Percentiles rank a stretch among this genome's conserved stretches.
Evolutionary conservation across 2,329 filamentous ascomycete genomes (phyloP).

Genomic region (Alternaria triticimaculans): DNA sequence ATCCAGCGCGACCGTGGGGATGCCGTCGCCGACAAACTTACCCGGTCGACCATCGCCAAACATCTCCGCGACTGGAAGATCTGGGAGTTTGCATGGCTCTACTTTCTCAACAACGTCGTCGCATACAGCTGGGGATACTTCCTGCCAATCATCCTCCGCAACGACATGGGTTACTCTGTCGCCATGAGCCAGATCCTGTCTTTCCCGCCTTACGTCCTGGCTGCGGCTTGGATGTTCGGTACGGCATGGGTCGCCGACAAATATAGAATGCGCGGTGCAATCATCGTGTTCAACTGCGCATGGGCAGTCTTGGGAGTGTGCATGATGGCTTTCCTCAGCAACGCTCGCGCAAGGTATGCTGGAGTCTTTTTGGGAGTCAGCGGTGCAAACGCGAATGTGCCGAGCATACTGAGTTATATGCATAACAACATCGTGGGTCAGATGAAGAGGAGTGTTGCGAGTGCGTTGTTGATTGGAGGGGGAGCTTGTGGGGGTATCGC

Average conservation of each 20-base stretch:
- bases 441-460: conserved; percentile 34
- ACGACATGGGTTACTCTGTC: conserved; percentile 29
- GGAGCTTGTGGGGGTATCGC: conserved; percentile 29
- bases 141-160: conserved; percentile 22
- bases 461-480: conserved; percentile 28
- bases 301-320: conserved; percentile 63
- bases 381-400: conserved; percentile 25
- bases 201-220: conserved; percentile 62
- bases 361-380: conserved; percentile 26
- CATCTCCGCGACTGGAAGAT: conserved; percentile 27
- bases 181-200: conserved; percentile 59
- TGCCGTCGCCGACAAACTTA: conserved; percentile 22
- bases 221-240: conserved; percentile 60
- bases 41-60: conserved; percentile 3
- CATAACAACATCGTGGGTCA: conserved; percentile 36
- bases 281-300: conserved; percentile 62
- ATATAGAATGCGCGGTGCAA: conserved; percentile 17
- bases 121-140: conserved; percentile 25
- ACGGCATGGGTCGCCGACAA: conserved; percentile 56
- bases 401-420: conserved; percentile 24
- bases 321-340: conserved; percentile 52
- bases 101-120: conserved; percentile 18
- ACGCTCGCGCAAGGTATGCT: conserved; percentile 21
- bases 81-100: conserved; percentile 17
- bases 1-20: conserved; percentile 49